Evolutionary conservation across 306 rosid species (phyloP).

Genomic region (Luffa acutangula): DNA sequence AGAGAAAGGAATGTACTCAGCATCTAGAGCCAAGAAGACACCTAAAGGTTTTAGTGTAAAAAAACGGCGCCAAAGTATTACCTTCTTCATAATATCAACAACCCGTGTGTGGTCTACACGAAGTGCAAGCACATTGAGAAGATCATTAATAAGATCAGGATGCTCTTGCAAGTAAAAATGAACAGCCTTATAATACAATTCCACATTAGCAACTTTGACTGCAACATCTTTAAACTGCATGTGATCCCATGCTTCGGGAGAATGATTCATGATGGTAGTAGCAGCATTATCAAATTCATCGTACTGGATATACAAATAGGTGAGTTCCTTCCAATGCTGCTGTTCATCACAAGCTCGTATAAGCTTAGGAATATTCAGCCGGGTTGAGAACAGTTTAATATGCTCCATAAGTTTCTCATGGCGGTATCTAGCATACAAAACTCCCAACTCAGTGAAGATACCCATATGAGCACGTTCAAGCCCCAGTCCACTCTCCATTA

Average conservation of each 20-base stretch:
- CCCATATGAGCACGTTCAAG: conserved; percentile 99
- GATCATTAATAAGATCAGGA: conserved; percentile 94
- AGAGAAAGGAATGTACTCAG: not conserved
- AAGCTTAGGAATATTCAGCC: conserved; percentile 95
- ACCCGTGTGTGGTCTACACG: conserved; percentile 99
- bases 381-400: conserved; percentile 84
- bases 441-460: conserved; percentile 96
- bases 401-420: conserved; percentile 99
- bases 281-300: conserved; percentile 99
- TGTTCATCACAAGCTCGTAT: conserved; percentile 98
- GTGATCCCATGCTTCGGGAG: conserved; percentile 99
- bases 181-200: conserved; percentile 90
- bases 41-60: not conserved
- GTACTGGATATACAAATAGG: conserved; percentile 91
- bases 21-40: not conserved
- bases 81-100: conserved; percentile 98
- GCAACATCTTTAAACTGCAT: conserved; percentile 95
- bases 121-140: conserved; percentile 92
- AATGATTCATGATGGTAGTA: conserved; percentile 96
- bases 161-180: conserved; percentile 99
- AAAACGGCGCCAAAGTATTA: conserved; percentile 18
- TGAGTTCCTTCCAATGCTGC: conserved; percentile 95
- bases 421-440: conserved; percentile 97
- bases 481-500: conserved; percentile 98
- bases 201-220: conserved; percentile 94